Evolutionary conservation across 192 early-diverging fungal species (phyloP).

Genomic region (Piromyces finnis): DNA sequence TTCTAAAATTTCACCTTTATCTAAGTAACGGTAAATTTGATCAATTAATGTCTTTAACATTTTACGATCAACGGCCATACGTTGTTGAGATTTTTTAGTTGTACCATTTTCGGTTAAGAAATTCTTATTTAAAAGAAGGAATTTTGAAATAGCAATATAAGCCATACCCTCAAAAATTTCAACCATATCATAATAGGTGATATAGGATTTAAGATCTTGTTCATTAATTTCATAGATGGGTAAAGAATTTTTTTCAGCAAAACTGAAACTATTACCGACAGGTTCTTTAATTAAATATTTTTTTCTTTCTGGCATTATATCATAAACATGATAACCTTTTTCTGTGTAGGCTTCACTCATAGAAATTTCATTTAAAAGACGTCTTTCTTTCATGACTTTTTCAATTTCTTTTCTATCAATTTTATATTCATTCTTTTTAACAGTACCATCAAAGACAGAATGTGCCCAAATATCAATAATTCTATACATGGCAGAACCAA

Average conservation of each 20-base stretch:
- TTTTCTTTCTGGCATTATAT: not conserved
- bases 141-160: not conserved
- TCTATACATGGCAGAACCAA: not conserved
- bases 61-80: not conserved
- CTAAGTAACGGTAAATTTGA: not conserved
- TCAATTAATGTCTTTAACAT: not conserved
- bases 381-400: not conserved
- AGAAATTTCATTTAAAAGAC: not conserved
- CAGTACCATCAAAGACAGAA: not conserved
- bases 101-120: not conserved
- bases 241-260: not conserved
- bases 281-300: not conserved
- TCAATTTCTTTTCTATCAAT: not conserved
- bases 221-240: not conserved
- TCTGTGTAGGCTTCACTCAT: not conserved
- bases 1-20: not conserved
- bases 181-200: not conserved
- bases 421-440: not conserved
- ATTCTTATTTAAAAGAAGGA: not conserved
- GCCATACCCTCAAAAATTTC: not conserved
- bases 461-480: not conserved
- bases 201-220: not conserved
- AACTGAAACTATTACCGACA: not conserved
- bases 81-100: not conserved
- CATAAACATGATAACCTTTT: not conserved